Evolutionary conservation across 495 filamentous ascomycete genomes (phyloP).

Genomic region (Aspergillus steynii): DNA sequence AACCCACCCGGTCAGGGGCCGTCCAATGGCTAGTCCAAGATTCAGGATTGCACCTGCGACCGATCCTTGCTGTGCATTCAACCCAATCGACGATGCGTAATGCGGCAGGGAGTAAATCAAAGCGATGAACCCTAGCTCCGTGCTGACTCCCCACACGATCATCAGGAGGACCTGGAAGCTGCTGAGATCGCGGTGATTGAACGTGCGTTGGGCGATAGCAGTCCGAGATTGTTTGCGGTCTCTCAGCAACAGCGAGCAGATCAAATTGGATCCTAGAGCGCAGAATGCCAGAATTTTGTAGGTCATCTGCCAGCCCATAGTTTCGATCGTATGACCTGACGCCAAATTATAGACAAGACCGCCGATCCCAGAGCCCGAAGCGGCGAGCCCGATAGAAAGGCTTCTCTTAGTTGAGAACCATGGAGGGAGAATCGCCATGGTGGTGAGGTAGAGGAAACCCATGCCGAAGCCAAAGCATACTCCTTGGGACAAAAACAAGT

Average conservation of each 20-base stretch:
- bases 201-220: constrained; percentile 26
- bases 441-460: constrained; percentile 68
- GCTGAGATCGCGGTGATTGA: constrained; percentile 58
- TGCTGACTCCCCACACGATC: constrained; percentile 63
- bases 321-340: constrained; percentile 45
- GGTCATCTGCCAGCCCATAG: constrained; percentile 61
- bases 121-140: constrained; percentile 69
- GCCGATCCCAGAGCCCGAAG: constrained; percentile 69
- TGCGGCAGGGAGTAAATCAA: constrained; percentile 72
- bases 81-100: constrained; percentile 64
- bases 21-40: constrained; percentile 60
- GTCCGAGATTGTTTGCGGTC: constrained; percentile 58
- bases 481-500: constrained; percentile 71
- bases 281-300: constrained; percentile 67
- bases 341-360: constrained; percentile 56
- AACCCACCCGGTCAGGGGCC: constrained; percentile 66
- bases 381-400: constrained; percentile 69
- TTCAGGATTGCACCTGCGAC: constrained; percentile 69
- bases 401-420: constrained; percentile 56
- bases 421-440: constrained; percentile 60
- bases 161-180: constrained; percentile 58
- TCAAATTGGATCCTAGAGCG: constrained; percentile 57
- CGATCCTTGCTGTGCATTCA: constrained; percentile 62
- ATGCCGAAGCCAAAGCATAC: constrained; percentile 69
- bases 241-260: constrained; percentile 57